Percentiles rank a stretch among this genome's conserved stretches.
phyloP scores from a whole-genome alignment of 345 rosid genomes.

The Odontarrhena argentea region DNA sequence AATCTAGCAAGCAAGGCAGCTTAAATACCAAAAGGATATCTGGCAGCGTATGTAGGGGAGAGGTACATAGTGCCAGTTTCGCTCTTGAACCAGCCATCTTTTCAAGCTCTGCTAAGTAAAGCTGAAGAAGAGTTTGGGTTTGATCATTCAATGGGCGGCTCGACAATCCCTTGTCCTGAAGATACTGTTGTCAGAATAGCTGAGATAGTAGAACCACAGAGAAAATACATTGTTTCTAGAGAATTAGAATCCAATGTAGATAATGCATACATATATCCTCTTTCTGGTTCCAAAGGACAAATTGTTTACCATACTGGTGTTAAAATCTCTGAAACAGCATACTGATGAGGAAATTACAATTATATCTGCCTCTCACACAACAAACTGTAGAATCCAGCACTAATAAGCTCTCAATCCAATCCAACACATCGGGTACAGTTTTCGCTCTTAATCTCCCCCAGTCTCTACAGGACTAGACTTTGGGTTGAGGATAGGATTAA shows the following conservation, averaged over 20 bases:
- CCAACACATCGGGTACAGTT: constrained; percentile 7
- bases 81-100: constrained; percentile 41
- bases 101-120: constrained; percentile 45
- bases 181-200: constrained; percentile 36
- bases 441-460: constrained; percentile 4
- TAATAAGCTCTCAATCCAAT: neutral
- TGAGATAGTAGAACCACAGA: neutral
- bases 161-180: constrained; percentile 53
- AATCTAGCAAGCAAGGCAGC: constrained; percentile 4
- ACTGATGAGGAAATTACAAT: neutral
- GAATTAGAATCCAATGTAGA: constrained; percentile 2
- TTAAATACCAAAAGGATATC: constrained; percentile 41
- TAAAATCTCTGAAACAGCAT: neutral
- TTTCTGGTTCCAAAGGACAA: constrained; percentile 2
- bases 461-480: neutral
- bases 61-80: constrained; percentile 43
- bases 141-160: constrained; percentile 52
- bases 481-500: constrained; percentile 21
- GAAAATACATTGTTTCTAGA: neutral
- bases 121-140: constrained; percentile 54
- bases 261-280: neutral
- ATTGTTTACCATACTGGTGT: neutral
- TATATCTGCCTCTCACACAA: constrained; percentile 1
- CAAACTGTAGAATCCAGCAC: neutral
- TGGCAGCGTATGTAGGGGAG: constrained; percentile 54